Evolutionary conservation across 331 rosid species (phyloP).

Genomic region (Rhamnella rubrinervis): DNA sequence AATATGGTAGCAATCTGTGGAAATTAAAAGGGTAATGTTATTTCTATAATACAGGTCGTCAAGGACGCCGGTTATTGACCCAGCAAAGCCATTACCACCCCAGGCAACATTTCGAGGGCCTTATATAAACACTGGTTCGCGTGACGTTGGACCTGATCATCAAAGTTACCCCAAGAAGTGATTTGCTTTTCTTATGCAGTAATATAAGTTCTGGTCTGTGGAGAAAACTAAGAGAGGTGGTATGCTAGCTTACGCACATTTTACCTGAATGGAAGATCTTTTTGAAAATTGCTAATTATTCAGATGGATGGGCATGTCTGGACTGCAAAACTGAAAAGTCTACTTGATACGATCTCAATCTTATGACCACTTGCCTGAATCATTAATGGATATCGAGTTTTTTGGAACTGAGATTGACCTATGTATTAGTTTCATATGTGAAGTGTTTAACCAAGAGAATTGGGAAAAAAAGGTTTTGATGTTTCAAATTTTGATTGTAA

Average conservation of each 20-base stretch:
- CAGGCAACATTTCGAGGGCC: constrained; percentile 99
- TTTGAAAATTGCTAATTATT: not conserved
- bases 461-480: too few species aligned
- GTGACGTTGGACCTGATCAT: constrained; percentile 79
- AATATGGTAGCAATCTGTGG: not conserved
- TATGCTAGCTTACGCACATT: not conserved
- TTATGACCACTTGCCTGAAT: not conserved
- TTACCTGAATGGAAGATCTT: not conserved
- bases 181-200: not conserved
- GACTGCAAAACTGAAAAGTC: constrained; percentile 8
- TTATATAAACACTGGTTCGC: constrained; percentile 87
- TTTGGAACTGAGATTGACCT: not conserved
- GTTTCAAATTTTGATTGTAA: too few species aligned
- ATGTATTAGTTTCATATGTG: not conserved
- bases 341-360: not conserved
- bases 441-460: too few species aligned
- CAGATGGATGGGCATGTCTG: constrained; percentile 20
- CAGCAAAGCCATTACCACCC: constrained; percentile 78
- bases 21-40: constrained; percentile 1
- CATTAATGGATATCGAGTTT: not conserved
- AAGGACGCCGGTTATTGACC: constrained; percentile 74
- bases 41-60: constrained; percentile 57
- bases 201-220: not conserved
- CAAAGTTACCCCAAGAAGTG: constrained; percentile 51
- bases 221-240: not conserved